Evolutionary conservation across 2,329 filamentous ascomycete genomes (phyloP).

Genomic region (Xylaria multiplex): DNA sequence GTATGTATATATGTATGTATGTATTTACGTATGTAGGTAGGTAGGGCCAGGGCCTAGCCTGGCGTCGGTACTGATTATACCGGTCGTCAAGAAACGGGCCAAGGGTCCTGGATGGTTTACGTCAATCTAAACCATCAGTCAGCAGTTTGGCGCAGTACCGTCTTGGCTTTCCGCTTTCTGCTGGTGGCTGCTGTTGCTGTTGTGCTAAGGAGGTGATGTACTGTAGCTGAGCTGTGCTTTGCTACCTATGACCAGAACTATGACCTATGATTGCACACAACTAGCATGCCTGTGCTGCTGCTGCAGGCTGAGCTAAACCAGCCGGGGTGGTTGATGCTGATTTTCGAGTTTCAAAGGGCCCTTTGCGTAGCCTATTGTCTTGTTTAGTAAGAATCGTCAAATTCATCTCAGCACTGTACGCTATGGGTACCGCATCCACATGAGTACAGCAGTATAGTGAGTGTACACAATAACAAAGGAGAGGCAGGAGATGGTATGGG

Average conservation of each 20-base stretch:
- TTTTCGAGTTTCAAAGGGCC: slow-evolving; percentile 25
- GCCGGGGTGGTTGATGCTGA: slow-evolving; percentile 7
- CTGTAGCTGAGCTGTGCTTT: slow-evolving; percentile 1
- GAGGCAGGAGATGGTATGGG: slow-evolving; percentile 2
- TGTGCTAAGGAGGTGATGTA: background rate
- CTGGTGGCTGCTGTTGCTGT: background rate
- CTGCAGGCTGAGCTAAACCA: slow-evolving; percentile 10
- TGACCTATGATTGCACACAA: too few species aligned
- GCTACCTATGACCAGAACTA: background rate
- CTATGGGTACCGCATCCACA: slow-evolving; percentile 27
- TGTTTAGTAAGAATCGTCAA: slow-evolving; percentile 23
- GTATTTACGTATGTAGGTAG: background rate
- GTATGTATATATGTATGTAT: background rate
- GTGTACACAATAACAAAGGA: background rate
- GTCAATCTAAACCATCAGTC: slow-evolving; percentile 17
- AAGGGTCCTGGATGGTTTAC: slow-evolving; percentile 24
- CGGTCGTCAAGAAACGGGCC: slow-evolving; percentile 17
- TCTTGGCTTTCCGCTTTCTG: slow-evolving; percentile 13
- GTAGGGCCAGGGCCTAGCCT: slow-evolving; percentile 19
- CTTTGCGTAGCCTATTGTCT: slow-evolving; percentile 18
- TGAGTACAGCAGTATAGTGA: background rate
- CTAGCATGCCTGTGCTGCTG: background rate
- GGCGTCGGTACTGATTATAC: slow-evolving; percentile 23
- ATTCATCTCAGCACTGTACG: slow-evolving; percentile 22
- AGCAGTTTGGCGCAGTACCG: slow-evolving; percentile 12